Evolutionary conservation across 495 filamentous ascomycete species (phyloP), one percentile per base, ranked within the genome.

Genomic region (Lasiosphaeris hirsuta): DNA sequence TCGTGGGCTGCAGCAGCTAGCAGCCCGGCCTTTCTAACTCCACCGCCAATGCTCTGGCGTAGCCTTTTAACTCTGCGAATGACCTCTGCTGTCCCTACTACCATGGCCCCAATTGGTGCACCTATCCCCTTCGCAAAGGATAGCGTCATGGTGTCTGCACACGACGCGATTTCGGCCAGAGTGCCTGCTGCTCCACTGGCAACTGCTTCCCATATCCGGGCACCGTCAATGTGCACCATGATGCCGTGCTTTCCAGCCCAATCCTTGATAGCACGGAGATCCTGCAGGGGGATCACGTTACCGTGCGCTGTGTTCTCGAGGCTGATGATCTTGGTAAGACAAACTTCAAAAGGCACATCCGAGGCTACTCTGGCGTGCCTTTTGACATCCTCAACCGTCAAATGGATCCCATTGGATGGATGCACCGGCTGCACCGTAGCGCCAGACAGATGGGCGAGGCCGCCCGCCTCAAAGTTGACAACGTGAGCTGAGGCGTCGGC

Each of bases 101-200:
- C 73, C 50, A 92, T 86, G 43, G 82, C 86, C 1, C 91, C 91
- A 41, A 94, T 84, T 0, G 91, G 91, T 0, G 91, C 91, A 0
- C 91, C 91, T 0, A 95, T 73, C 0, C 88, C 88, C 70, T 96
- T 96, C 9, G 81, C 84, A 61, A 96, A 90, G 67, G 89, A 93
- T 9, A 95, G 73, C 51, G 79, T 85, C 0, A 91, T 75, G 51
- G 83, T 88, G 60, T 96, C 91, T 59, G 90, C 86, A 38, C 84
- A 75, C 30, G 63, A 76, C 9, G 84, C 75, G 59, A 84, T 93
- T 1, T 89, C 87, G 3, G 76, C 56, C 18, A 96, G 64, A n/a
- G 65, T 75, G 1, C 80, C 78, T 5, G 79, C 80, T 1, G 76
- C 77, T 0, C 82, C 72, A 1, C 23, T 2, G 23, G 75, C 78